These are phyloP conservation scores for Plasmodium gaboni DNA, from an alignment of 169 alveolate species.

Conservation along the genomic window DNA sequence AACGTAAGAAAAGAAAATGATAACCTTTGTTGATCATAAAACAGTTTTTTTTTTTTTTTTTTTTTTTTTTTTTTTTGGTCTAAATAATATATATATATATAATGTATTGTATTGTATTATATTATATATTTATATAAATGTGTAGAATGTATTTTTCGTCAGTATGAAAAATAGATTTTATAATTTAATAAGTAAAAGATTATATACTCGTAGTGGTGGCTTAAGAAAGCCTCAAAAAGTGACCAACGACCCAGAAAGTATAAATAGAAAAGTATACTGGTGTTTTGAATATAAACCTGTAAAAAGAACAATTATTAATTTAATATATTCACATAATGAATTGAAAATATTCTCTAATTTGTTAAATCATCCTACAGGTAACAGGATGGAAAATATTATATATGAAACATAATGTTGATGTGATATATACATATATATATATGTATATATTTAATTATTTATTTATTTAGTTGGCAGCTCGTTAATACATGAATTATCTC, in stretches of 20 bases:
- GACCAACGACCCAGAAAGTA: conserved; percentile 85
- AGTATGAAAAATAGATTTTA: conserved; percentile 30
- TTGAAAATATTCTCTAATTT: conserved; percentile 42
- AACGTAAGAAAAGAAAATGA: background rate
- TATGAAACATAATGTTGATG: too few relatives aligned
- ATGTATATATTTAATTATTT: background rate
- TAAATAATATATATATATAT: background rate
- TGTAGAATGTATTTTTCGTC: background rate
- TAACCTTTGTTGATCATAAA: background rate
- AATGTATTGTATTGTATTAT: too few relatives aligned
- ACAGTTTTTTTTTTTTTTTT: background rate
- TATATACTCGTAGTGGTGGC: conserved; percentile 74
- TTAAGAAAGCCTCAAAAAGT: conserved; percentile 76
- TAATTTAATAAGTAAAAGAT: conserved; percentile 40
- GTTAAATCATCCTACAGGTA: conserved; percentile 61
- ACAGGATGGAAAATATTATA: too few relatives aligned
- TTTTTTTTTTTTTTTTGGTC: background rate
- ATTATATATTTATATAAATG: background rate
- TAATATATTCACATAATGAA: conserved; percentile 74
- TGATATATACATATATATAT: conserved; percentile 30
- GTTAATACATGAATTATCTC: conserved; percentile 82
- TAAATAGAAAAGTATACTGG: conserved; percentile 85
- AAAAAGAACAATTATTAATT: conserved; percentile 81
- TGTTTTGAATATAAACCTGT: conserved; percentile 82
- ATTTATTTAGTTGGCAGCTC: conserved; percentile 75